Conservation (phyloP, 2,329 filamentous ascomycete species). For the Diaporthe amygdali region DNA sequence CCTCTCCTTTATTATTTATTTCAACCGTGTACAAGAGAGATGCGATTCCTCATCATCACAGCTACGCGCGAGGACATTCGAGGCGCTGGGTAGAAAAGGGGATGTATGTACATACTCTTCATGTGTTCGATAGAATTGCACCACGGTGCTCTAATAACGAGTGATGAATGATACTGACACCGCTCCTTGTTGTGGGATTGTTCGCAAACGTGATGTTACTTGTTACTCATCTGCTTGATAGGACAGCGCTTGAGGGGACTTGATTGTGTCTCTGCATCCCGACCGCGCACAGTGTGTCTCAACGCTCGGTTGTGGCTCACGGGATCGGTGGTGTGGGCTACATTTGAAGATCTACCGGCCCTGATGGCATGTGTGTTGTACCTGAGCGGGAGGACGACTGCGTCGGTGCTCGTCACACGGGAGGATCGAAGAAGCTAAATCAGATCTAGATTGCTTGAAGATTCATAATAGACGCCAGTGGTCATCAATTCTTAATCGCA, state of each 20-base stretch:
- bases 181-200: neutral
- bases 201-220: neutral
- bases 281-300: neutral
- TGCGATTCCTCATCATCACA: neutral
- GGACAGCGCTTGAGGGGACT: neutral
- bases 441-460: neutral
- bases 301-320: neutral
- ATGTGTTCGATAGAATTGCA: conserved; percentile 1
- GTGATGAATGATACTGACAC: conserved; percentile 20
- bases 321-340: neutral
- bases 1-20: neutral
- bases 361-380: too few species aligned
- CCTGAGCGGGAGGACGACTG: neutral
- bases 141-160: conserved; percentile 22
- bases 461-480: neutral
- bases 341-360: neutral
- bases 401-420: neutral
- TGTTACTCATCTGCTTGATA: neutral
- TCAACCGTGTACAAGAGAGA: neutral
- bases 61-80: neutral
- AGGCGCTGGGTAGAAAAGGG: neutral
- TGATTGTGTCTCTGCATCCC: neutral
- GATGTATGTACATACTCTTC: neutral
- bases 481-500: neutral
- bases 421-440: neutral